Evolutionary conservation across 1,139 yeast genomes (phyloP), one percentile per base, ranked within the genome.

Genomic region (Diutina scorzettiae): DNA sequence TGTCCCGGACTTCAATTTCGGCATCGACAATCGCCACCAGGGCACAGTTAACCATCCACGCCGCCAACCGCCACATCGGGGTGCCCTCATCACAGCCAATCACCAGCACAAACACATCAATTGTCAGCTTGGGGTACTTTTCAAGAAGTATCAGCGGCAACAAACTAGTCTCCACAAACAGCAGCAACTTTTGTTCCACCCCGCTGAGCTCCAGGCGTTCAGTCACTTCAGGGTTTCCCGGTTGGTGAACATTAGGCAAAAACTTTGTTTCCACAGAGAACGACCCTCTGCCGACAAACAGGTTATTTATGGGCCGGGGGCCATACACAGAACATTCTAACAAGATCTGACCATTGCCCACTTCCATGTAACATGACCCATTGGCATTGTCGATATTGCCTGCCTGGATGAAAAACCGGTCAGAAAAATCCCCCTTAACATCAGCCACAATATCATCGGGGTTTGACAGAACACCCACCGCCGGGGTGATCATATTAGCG

Each of bases 41-140:
- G 2, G 82, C 68, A 43, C 82, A 74, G 49, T 80, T 80, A 12
- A 76, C 62, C 7, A 72, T 57, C 65, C 75, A 69, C 40, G 57
- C 59, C 34, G 62, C 56, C 43, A 69, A 57, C 47, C 71, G 64
- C 40, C 70, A 58, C 37, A 72, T 53, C 5, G 62, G 51, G 44
- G 61, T 58, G 23, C 64, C 53, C 12, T 62, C 48, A 37, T 71
- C 69, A 16, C 68, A 58, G 8, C 81, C 67, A 17, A 86, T 64
- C 2, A 86, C 64, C 37, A 82, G 76, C n/a, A 89, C 67, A 51
- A 80, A 81, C 20, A 91, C 69, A 53, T 81, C 93, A 43, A 91
- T 84, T 20, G 89, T 78, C 8, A 95, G 83, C 58, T 91, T 91
- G 5, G 97, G 96, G 56, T 89, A 89, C 47, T 79, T 76, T 16